phyloP scores from a whole-genome alignment of 2,329 filamentous ascomycete species.

The Blastomyces emzantsi region DNA sequence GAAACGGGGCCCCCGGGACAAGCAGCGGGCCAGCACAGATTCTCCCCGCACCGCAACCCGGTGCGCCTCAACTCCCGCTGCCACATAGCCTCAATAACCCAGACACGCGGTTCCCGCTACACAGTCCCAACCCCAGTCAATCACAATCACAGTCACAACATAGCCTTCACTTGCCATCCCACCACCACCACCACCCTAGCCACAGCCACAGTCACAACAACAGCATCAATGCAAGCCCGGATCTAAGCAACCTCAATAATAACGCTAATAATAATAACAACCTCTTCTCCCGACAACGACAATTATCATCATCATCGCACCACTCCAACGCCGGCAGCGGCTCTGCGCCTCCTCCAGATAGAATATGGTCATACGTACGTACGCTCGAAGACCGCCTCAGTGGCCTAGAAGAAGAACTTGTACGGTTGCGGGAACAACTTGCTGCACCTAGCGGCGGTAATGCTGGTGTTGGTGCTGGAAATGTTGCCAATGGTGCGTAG shows the following conservation, averaged over 20 bases:
- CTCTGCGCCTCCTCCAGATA: constrained; percentile 13
- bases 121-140: constrained; percentile 8
- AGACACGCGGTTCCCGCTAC: constrained; percentile 27
- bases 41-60: constrained; percentile 13
- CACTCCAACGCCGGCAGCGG: constrained; percentile 7
- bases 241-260: constrained; percentile 7
- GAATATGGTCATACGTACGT: constrained; percentile 25
- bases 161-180: not conserved
- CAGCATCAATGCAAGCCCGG: constrained; percentile 6
- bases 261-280: constrained; percentile 12
- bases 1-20: constrained; percentile 13
- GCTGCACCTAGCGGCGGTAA: constrained; percentile 4
- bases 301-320: constrained; percentile 9
- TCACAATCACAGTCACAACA: constrained; percentile 6
- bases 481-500: constrained; percentile 11
- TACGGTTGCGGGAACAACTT: constrained; percentile 23
- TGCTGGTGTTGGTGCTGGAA: not conserved
- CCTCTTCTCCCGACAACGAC: not conserved
- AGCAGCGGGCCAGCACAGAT: constrained; percentile 9
- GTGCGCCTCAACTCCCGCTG: constrained; percentile 27
- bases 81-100: constrained; percentile 27
- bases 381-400: constrained; percentile 27
- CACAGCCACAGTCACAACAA: constrained; percentile 4
- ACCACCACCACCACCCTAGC: constrained; percentile 9
- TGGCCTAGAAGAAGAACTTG: constrained; percentile 27